Conservation (phyloP, 441 rosid genomes). For the Pelargonium fulgidum region DNA sequence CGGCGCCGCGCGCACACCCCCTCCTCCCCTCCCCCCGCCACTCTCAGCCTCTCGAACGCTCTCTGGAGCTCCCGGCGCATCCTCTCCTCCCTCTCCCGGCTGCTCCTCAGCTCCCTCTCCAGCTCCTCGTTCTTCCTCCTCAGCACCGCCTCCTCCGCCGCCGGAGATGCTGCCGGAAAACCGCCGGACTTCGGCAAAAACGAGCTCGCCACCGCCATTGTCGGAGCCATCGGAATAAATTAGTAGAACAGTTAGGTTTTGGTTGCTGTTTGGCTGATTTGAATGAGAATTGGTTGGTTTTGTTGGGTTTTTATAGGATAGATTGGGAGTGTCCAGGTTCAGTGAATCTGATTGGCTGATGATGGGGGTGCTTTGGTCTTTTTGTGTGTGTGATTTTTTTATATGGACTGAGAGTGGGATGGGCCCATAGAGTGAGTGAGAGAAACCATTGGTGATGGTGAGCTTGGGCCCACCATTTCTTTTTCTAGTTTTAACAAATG, state of each 20-base stretch:
- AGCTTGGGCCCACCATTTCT: not conserved
- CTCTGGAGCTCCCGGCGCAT: constrained; percentile 46
- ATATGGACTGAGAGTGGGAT: not conserved
- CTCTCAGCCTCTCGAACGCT: constrained; percentile 42
- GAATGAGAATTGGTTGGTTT: too few relatives aligned
- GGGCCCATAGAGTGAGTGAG: not conserved
- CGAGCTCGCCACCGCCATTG: not conserved
- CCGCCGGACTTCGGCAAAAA: not conserved
- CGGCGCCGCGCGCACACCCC: constrained; percentile 64
- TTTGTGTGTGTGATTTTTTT: not conserved
- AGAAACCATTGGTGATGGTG: not conserved
- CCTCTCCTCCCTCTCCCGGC: constrained; percentile 51
- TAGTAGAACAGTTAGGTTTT: too few relatives aligned
- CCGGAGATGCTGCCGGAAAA: not conserved
- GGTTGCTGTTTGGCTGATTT: too few relatives aligned
- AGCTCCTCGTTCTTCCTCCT: constrained; percentile 55
- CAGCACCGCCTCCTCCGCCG: constrained; percentile 22
- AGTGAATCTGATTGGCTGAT: not conserved
- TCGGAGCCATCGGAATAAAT: not conserved
- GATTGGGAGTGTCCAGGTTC: not conserved
- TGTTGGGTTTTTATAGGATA: not conserved
- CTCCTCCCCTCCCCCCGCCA: constrained; percentile 83
- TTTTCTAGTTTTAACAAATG: not conserved
- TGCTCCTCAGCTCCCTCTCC: constrained; percentile 50
- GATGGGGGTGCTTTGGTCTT: not conserved